phyloP scores from a whole-genome alignment of 768 basidiomycete species.

The Coprinopsis sp. region DNA sequence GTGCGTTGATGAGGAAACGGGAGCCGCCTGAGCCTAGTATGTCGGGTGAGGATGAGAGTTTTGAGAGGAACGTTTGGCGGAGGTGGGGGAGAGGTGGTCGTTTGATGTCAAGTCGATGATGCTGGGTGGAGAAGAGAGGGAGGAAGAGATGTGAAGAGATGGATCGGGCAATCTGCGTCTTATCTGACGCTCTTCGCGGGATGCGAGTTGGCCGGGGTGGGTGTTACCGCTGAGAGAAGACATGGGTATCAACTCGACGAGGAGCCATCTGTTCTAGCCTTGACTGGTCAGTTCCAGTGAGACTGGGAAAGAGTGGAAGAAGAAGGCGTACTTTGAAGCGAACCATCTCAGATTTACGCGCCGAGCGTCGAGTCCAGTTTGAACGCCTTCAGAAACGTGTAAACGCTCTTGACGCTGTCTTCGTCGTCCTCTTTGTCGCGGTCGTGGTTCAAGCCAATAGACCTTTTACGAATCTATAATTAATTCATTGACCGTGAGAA shows the following conservation, averaged over 20 bases:
- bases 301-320: neutral
- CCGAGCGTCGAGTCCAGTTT: neutral
- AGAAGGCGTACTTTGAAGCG: conserved; percentile 53
- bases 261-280: conserved; percentile 78
- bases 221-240: conserved; percentile 21
- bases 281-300: conserved; percentile 4
- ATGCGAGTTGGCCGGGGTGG: too few relatives aligned
- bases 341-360: too few relatives aligned
- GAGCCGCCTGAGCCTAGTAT: too few relatives aligned
- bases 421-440: too few relatives aligned
- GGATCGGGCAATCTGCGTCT: too few relatives aligned
- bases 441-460: too few relatives aligned
- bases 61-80: conserved; percentile 52
- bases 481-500: too few relatives aligned
- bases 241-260: conserved; percentile 74
- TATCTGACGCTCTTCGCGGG: too few relatives aligned
- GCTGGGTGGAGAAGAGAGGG: conserved; percentile 18
- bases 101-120: conserved; percentile 80
- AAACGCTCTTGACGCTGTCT: too few relatives aligned
- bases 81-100: conserved; percentile 67
- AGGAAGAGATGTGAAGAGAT: too few relatives aligned
- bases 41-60: conserved; percentile 48
- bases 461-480: too few relatives aligned
- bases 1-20: too few relatives aligned
- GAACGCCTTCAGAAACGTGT: neutral